Conservation (phyloP, 495 filamentous ascomycete genomes). For the Aspergillus cavernicola region DNA sequence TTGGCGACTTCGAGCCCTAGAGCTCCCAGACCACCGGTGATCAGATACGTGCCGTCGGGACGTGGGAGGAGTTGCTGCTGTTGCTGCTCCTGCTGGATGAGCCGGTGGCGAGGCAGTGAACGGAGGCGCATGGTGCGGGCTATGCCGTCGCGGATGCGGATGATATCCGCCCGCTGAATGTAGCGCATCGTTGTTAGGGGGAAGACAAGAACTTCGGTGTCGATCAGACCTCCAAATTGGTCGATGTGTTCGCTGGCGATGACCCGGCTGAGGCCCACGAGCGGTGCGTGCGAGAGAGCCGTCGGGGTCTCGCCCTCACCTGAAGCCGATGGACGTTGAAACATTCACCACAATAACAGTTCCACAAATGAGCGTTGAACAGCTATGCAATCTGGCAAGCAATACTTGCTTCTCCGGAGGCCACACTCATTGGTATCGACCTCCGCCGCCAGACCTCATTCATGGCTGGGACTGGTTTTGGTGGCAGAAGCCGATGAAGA, state of each 20-base stretch:
- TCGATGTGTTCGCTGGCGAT: slow-evolving; percentile 38
- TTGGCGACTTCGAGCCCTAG: slow-evolving; percentile 36
- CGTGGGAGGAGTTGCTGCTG: slow-evolving; percentile 18
- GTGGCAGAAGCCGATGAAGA: too few species aligned
- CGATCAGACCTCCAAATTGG: slow-evolving; percentile 36
- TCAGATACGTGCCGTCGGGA: slow-evolving; percentile 42
- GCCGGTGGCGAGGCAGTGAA: slow-evolving; percentile 20
- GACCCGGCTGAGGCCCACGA: slow-evolving; percentile 35
- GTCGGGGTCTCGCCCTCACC: not conserved
- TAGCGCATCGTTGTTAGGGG: slow-evolving; percentile 32
- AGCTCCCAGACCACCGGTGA: slow-evolving; percentile 44
- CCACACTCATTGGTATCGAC: too few species aligned
- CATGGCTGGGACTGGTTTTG: too few species aligned
- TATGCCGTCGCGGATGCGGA: slow-evolving; percentile 44
- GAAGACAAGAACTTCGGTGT: slow-evolving; percentile 21
- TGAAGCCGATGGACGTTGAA: too few species aligned
- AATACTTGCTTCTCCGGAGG: too few species aligned
- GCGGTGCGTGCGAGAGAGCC: slow-evolving; percentile 28
- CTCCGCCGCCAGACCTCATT: too few species aligned
- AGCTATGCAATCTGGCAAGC: too few species aligned
- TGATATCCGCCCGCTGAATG: slow-evolving; percentile 35
- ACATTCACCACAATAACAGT: too few species aligned
- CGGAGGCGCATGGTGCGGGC: slow-evolving; percentile 30
- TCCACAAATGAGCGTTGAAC: too few species aligned
- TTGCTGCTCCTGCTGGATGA: not conserved